Base-by-base conservation (phyloP, 2,329 filamentous ascomycete genomes). In the Dactylella cylindrospora region DNA sequence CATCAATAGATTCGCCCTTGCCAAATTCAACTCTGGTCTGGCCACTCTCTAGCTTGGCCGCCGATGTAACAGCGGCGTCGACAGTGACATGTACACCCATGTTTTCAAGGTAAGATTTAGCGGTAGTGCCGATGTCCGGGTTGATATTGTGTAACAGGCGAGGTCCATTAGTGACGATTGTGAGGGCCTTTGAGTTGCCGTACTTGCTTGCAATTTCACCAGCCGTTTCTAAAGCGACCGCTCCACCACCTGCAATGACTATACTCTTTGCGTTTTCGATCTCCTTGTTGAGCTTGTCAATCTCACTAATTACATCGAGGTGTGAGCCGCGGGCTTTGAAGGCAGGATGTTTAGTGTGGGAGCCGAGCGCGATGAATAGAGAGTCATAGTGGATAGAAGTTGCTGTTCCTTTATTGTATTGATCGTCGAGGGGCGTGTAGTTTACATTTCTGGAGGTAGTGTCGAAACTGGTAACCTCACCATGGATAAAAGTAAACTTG, bases 111-210 rank as follows among this genome's bases (percentile, higher is more conserved):
- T 51, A 54, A n/a, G 39, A 50, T 35, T 50, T 51, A 5, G 59
- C 59, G 13, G 41, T 54, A 2, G 49, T 55, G 23, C 59, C 59
- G 25, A 64, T 50, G n/a, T 54, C 59, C 3, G 49, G 59, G 29
- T 64, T 55, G 17, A 64, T 44, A 13, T 50, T 55, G 26, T 55
- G 43, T 20, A 64, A 17, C 12, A 55, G 44, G 17, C 49, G 36
- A n/a, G 59, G 44, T 10, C 59, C 59, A 12, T 50, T 55, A 3
- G 59, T 64, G 10, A 64, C 9, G n/a, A 64, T n/a, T 5, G 59
- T 55, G 7, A 64, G 28, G 6, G 51, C 46, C 38, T 64, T 64
- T 2, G 59, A 45, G 9, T 31, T 36, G 1, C 50, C 51, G 17
- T 54, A 64, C 20, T 55, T 54, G 44, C 25, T 39, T 17, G 38